Evolutionary conservation across 148 eudicot species (phyloP).

Genomic region (Camellia japonica): DNA sequence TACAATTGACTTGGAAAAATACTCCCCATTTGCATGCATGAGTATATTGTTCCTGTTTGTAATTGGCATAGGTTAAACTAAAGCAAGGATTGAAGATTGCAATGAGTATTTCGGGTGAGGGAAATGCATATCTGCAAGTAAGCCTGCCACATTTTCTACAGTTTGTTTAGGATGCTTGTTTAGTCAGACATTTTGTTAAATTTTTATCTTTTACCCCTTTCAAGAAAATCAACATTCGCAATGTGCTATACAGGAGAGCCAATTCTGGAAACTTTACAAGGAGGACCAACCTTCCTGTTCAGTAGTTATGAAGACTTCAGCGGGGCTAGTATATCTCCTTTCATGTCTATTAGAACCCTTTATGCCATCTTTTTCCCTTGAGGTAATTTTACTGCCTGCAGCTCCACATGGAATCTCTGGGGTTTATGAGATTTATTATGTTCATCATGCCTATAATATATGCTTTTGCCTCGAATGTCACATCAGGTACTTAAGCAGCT

Average conservation of each 20-base stretch:
- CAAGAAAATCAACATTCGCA: not conserved
- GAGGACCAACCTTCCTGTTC: slow-evolving; percentile 68
- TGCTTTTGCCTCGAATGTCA: slow-evolving; percentile 6
- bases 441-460: not conserved
- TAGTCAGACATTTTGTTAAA: not conserved
- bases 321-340: slow-evolving; percentile 79
- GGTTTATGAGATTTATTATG: not conserved
- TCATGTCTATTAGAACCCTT: slow-evolving; percentile 84
- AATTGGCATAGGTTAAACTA: slow-evolving; percentile 57
- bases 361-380: slow-evolving; percentile 79
- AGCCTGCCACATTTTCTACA: slow-evolving; percentile 14
- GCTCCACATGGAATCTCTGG: not conserved
- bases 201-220: not conserved
- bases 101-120: slow-evolving; percentile 79
- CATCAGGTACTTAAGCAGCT: slow-evolving; percentile 84
- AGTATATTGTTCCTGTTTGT: not conserved
- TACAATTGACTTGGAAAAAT: not conserved
- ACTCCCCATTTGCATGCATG: not conserved
- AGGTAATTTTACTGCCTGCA: slow-evolving; percentile 40
- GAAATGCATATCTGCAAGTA: slow-evolving; percentile 90
- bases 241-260: slow-evolving; percentile 52
- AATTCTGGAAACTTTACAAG: slow-evolving; percentile 91
- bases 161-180: not conserved
- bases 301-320: slow-evolving; percentile 74
- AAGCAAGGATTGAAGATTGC: slow-evolving; percentile 83